These are phyloP conservation scores for Coemansia nantahalensis DNA, from an alignment of 192 early-diverging fungal species.

Conservation along the genomic window DNA sequence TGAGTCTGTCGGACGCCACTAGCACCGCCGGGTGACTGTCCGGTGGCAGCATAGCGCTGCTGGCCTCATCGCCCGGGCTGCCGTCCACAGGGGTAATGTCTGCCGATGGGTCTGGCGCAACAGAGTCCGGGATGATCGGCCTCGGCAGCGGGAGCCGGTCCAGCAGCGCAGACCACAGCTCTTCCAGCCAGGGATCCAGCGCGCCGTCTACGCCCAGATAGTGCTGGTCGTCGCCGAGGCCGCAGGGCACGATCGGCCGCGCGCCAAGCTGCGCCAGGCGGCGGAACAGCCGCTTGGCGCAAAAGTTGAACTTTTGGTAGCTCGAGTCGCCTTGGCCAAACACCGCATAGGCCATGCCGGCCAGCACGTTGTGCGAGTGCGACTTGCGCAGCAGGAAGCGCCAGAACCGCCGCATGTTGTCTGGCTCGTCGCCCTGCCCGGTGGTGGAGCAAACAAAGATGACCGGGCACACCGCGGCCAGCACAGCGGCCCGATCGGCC, in stretches of 20 bases:
- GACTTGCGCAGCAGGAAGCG: constrained; percentile 83
- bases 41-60: no score
- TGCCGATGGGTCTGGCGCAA: constrained; percentile 22
- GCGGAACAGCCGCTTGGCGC: constrained; percentile 87
- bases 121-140: constrained; percentile 9
- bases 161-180: constrained; percentile 70
- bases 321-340: constrained; percentile 96
- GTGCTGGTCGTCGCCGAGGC: constrained; percentile 96
- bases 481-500: constrained; percentile 57
- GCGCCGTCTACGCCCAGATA: constrained; percentile 87
- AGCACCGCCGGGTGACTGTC: constrained; percentile 17
- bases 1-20: constrained; percentile 66
- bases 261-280: constrained; percentile 87
- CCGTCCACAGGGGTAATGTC: constrained; percentile 2
- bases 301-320: constrained; percentile 90
- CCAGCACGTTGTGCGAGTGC: constrained; percentile 63
- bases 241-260: constrained; percentile 60
- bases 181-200: constrained; percentile 83
- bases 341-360: constrained; percentile 72
- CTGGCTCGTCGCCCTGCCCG: constrained; percentile 89
- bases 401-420: constrained; percentile 95
- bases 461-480: constrained; percentile 4
- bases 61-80: not conserved
- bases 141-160: constrained; percentile 60
- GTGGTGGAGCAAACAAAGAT: constrained; percentile 92